A percentile compares a stretch with the other conserved stretches of the same genome.
Conservation (phyloP, 768 basidiomycete species). For the Tulasnella sp. region DNA sequence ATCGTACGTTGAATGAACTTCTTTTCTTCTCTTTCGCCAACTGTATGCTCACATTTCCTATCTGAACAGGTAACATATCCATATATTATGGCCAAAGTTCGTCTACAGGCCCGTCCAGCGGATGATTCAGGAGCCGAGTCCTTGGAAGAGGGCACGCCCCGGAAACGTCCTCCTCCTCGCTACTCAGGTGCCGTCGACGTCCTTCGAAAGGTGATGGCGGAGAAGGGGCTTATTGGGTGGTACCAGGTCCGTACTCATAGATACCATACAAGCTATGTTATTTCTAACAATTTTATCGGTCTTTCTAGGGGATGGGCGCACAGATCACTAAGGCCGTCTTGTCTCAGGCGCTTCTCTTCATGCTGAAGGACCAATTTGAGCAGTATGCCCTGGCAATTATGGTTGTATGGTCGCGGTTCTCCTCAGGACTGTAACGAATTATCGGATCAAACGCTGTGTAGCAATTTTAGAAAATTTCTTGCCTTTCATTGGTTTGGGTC, state of each 20-base stretch:
- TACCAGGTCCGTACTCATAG: slow-evolving; percentile 62
- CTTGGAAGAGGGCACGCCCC: slow-evolving; percentile 18
- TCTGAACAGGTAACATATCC: slow-evolving; percentile 74
- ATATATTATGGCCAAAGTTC: slow-evolving; percentile 93
- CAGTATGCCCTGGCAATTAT: slow-evolving; percentile 70
- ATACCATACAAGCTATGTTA: background rate
- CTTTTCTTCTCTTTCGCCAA: background rate
- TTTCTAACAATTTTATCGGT: background rate
- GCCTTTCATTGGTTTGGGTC: no score
- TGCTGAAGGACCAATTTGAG: slow-evolving; percentile 97
- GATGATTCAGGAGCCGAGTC: slow-evolving; percentile 30
- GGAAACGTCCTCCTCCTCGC: slow-evolving; percentile 23
- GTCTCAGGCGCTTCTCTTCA: slow-evolving; percentile 89
- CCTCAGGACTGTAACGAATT: background rate
- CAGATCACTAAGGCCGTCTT: slow-evolving; percentile 94
- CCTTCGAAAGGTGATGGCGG: slow-evolving; percentile 55
- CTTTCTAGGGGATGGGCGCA: slow-evolving; percentile 77
- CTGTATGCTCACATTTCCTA: background rate
- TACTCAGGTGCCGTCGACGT: slow-evolving; percentile 71
- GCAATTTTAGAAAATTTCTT: no score
- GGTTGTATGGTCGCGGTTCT: slow-evolving; percentile 30
- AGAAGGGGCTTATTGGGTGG: slow-evolving; percentile 84
- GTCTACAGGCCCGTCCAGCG: slow-evolving; percentile 76
- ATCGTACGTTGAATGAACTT: slow-evolving; percentile 65
- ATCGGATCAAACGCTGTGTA: no score